phyloP scores from a whole-genome alignment of 257 asterid genomes.

The Gentiana dahurica region DNA sequence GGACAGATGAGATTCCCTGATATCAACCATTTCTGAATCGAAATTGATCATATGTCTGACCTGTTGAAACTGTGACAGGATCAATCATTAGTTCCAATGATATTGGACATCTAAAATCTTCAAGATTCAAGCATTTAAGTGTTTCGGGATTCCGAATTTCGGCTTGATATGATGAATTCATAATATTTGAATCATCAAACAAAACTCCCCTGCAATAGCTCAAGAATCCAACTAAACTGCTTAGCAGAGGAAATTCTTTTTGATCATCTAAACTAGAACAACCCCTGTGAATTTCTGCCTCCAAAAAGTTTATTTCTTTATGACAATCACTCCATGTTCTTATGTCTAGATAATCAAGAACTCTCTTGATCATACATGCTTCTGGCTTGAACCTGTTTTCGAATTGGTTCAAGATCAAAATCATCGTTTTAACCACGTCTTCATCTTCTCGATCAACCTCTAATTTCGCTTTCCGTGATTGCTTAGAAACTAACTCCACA shows the following conservation, averaged over 20 bases:
- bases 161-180: slow-evolving; percentile 24
- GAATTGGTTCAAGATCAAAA: slow-evolving; percentile 46
- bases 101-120: slow-evolving; percentile 72
- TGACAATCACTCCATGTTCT: slow-evolving; percentile 56
- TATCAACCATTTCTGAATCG: slow-evolving; percentile 64
- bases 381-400: slow-evolving; percentile 55
- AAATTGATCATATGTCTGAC: slow-evolving; percentile 66
- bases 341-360: slow-evolving; percentile 38
- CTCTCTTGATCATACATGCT: slow-evolving; percentile 23
- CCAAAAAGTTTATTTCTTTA: slow-evolving; percentile 38
- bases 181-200: slow-evolving; percentile 34
- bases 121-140: slow-evolving; percentile 41
- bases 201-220: slow-evolving; percentile 56
- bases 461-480: slow-evolving; percentile 39
- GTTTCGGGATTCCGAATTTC: slow-evolving; percentile 25
- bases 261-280: slow-evolving; percentile 21
- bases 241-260: slow-evolving; percentile 33
- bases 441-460: slow-evolving; percentile 45
- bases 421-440: slow-evolving; percentile 29
- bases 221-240: slow-evolving; percentile 46
- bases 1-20: slow-evolving; percentile 63
- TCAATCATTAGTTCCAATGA: slow-evolving; percentile 72
- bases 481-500: slow-evolving; percentile 36
- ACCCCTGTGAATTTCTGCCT: slow-evolving; percentile 31
- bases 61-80: slow-evolving; percentile 62